These are phyloP conservation scores for Eimeria zaria DNA, from an alignment of 169 alveolate genomes.

Conservation along the genomic window DNA sequence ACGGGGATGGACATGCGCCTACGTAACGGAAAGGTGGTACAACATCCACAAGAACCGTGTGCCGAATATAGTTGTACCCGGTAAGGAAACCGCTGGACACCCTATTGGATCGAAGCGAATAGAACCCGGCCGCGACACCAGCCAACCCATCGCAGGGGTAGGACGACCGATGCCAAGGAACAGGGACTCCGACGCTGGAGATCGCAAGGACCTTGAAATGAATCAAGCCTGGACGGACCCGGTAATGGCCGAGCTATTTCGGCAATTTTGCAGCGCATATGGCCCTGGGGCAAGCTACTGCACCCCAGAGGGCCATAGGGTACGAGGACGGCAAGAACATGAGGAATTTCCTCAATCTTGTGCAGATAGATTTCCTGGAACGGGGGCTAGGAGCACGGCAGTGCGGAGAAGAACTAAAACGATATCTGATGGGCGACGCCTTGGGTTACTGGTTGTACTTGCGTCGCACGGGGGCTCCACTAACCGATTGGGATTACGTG, in stretches of 20 bases:
- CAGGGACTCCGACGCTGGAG: background rate
- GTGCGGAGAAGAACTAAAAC: background rate
- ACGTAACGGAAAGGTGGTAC: conserved; percentile 22
- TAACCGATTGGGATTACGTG: background rate
- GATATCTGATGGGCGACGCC: conserved; percentile 15
- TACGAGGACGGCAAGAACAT: background rate
- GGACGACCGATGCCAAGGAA: too few relatives aligned
- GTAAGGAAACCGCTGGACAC: background rate
- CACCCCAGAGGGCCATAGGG: background rate
- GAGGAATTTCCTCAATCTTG: background rate
- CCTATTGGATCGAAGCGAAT: background rate
- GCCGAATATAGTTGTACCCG: background rate
- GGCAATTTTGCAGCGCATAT: background rate
- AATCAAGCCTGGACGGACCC: background rate
- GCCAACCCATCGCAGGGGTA: too few relatives aligned
- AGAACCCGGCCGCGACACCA: conserved; percentile 2
- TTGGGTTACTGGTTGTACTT: background rate
- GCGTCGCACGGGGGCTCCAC: background rate
- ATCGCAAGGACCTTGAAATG: background rate
- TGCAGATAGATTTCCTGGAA: background rate
- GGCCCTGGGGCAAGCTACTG: background rate
- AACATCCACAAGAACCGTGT: background rate
- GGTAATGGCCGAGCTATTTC: background rate
- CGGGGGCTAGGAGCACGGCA: background rate
- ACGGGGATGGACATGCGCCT: conserved; percentile 20